A percentile compares a stretch with the other conserved stretches of the same genome.
These are phyloP conservation scores for Suillus placidus DNA, from an alignment of 768 basidiomycete genomes.

Conservation along the genomic window DNA sequence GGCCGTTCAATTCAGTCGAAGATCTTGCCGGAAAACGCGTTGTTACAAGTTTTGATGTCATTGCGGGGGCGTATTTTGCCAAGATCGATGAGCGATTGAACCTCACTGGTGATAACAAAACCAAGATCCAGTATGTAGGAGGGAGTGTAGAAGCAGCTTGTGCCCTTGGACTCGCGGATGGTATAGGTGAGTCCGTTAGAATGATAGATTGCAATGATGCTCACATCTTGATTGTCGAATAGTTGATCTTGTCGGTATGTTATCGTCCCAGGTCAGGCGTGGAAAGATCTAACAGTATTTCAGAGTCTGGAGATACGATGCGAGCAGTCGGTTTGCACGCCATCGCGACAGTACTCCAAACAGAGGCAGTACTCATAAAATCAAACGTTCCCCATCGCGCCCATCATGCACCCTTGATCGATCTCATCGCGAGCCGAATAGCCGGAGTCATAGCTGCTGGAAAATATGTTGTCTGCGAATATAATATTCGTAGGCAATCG, in stretches of 20 bases:
- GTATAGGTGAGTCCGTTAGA: conserved; percentile 68
- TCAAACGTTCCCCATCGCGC: conserved; percentile 67
- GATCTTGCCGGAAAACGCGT: conserved; percentile 89
- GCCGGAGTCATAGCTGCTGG: conserved; percentile 88
- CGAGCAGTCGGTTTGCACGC: conserved; percentile 94
- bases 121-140: conserved; percentile 92
- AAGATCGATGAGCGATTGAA: conserved; percentile 58
- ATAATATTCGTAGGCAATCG: conserved; percentile 77
- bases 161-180: conserved; percentile 93
- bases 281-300: conserved; percentile 1
- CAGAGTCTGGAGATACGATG: conserved; percentile 99
- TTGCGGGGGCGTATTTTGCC: conserved; percentile 78
- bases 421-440: conserved; percentile 74
- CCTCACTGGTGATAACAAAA: conserved; percentile 58
- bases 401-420: conserved; percentile 65
- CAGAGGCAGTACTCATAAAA: conserved; percentile 93
- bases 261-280: conserved; percentile 29
- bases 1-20: conserved; percentile 68
- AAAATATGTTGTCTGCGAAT: conserved; percentile 88
- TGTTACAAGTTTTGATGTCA: conserved; percentile 93
- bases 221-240: conserved; percentile 12
- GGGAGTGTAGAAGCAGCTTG: conserved; percentile 99
- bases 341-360: conserved; percentile 84
- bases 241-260: conserved; percentile 93
- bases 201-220: conserved; percentile 4